These are phyloP conservation scores for Tympanopsis confertula DNA, from an alignment of 2,329 filamentous ascomycete genomes.

Conservation along the genomic window DNA sequence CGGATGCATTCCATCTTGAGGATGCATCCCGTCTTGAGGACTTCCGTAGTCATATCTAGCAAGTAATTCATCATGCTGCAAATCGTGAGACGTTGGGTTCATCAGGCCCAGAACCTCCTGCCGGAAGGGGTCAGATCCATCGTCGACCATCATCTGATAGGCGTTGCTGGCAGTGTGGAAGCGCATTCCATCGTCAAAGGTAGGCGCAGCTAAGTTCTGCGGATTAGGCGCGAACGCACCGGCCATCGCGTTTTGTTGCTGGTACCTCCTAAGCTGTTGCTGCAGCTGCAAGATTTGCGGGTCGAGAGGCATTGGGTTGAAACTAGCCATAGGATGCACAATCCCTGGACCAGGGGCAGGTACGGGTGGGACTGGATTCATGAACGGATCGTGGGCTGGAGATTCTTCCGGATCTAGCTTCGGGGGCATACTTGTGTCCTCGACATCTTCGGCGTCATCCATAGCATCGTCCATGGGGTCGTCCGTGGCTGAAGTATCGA, in stretches of 20 bases:
- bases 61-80: background rate
- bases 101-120: background rate
- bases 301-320: slow-evolving; percentile 39
- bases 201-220: background rate
- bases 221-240: background rate
- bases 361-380: too few species aligned
- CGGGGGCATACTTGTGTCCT: too few species aligned
- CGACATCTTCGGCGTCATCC: too few species aligned
- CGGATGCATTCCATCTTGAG: too few species aligned
- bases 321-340: slow-evolving; percentile 22
- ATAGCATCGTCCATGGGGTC: too few species aligned
- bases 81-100: background rate
- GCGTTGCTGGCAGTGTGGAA: background rate
- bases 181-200: background rate
- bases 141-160: slow-evolving; percentile 1
- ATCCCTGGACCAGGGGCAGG: slow-evolving; percentile 5
- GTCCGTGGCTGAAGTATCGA: slow-evolving; percentile 18
- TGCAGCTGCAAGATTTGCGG: slow-evolving; percentile 41
- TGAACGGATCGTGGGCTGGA: too few species aligned
- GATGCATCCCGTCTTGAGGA: background rate
- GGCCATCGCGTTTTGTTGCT: background rate
- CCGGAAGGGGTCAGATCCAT: background rate
- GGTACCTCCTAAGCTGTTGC: slow-evolving; percentile 14
- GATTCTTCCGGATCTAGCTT: too few species aligned
- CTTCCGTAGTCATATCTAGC: background rate